phyloP scores from a whole-genome alignment of 139 green algal genomes.

The Chlorella sp. region DNA sequence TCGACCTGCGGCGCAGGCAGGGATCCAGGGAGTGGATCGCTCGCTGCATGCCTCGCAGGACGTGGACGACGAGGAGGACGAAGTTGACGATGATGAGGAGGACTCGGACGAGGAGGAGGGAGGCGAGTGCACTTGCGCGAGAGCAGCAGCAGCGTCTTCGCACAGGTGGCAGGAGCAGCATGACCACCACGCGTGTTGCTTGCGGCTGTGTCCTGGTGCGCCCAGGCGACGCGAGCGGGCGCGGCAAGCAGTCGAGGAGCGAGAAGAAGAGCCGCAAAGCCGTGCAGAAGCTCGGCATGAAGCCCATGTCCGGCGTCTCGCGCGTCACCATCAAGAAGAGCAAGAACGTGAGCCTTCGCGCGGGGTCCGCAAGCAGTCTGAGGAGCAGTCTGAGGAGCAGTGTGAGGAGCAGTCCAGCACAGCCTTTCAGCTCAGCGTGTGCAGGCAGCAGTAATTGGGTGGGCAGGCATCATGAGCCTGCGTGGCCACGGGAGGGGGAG shows the following conservation, averaged over 20 bases:
- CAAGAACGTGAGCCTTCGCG: conserved; percentile 81
- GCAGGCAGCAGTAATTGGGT: too few relatives aligned
- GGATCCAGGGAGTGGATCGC: too few relatives aligned
- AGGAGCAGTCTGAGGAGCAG: too few relatives aligned
- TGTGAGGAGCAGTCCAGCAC: too few relatives aligned
- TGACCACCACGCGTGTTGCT: background rate
- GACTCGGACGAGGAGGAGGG: conserved; percentile 48
- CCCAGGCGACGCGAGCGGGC: conserved; percentile 40
- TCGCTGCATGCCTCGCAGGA: conserved; percentile 18
- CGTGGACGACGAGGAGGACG: conserved; percentile 48
- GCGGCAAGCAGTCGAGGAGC: conserved; percentile 86
- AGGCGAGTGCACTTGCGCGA: background rate
- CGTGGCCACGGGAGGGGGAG: too few relatives aligned
- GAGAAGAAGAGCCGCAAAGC: conserved; percentile 99
- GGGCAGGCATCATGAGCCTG: background rate
- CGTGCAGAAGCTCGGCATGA: conserved; percentile 99
- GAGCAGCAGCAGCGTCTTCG: background rate
- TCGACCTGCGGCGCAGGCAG: background rate
- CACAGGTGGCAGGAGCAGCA: background rate
- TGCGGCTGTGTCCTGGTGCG: conserved; percentile 10
- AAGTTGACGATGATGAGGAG: conserved; percentile 42
- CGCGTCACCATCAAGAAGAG: conserved; percentile 97
- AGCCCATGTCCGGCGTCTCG: conserved; percentile 83
- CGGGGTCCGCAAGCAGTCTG: background rate
- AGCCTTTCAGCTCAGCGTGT: too few relatives aligned